Percentiles rank a stretch among this genome's conserved stretches.
These are phyloP conservation scores for Hemerocallis citrina DNA, from an alignment of 106 monocot genomes.

Conservation along the genomic window DNA sequence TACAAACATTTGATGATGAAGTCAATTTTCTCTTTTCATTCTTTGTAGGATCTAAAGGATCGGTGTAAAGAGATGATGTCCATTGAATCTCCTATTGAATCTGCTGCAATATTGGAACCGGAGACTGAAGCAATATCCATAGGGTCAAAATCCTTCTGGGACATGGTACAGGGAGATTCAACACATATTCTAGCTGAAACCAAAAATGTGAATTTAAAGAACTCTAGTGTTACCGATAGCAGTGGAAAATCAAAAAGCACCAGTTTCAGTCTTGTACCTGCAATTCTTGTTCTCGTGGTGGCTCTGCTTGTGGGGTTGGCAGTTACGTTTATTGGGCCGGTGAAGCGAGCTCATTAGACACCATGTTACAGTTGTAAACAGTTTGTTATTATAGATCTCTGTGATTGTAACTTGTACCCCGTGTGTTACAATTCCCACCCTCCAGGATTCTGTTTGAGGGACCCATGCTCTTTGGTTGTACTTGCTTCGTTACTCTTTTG, in stretches of 20 bases:
- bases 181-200: background rate
- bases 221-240: background rate
- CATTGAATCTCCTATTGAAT: slow-evolving; percentile 38
- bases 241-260: background rate
- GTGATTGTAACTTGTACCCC: too few relatives aligned
- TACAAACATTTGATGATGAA: too few relatives aligned
- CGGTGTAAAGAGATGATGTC: slow-evolving; percentile 79
- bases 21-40: background rate
- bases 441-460: too few relatives aligned
- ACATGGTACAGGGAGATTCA: slow-evolving; percentile 21
- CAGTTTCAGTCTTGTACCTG: slow-evolving; percentile 1
- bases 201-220: background rate
- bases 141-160: slow-evolving; percentile 54
- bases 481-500: too few relatives aligned
- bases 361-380: too few relatives aligned
- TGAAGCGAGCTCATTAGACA: background rate
- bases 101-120: slow-evolving; percentile 28
- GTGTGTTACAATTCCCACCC: too few relatives aligned
- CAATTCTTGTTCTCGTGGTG: slow-evolving; percentile 4
- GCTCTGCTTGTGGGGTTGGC: background rate
- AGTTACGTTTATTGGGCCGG: background rate
- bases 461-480: too few relatives aligned
- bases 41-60: slow-evolving; percentile 56
- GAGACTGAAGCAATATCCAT: slow-evolving; percentile 28
- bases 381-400: too few relatives aligned